Conservation (phyloP, 345 rosid species). For the Acer yangbiense region DNA sequence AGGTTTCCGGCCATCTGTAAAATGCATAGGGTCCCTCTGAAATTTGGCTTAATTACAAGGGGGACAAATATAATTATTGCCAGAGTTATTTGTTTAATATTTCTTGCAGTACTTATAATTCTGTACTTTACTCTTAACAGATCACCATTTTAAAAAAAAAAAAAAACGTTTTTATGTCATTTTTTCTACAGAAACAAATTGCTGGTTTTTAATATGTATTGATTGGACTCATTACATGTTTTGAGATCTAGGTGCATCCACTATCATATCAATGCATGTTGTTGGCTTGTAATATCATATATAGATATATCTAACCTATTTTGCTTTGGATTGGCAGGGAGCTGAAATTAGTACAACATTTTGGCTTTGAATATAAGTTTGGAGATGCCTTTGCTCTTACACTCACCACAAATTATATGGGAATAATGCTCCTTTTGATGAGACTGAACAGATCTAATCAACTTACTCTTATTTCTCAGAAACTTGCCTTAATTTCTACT, state of each 20-base stretch:
- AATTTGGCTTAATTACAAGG: no score
- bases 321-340: not conserved
- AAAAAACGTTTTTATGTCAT: no score
- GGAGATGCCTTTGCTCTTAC: not conserved
- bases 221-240: no score
- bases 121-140: no score
- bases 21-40: no score
- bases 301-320: not conserved
- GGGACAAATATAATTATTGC: no score
- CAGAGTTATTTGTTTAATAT: no score
- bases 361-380: not conserved
- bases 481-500: conserved; percentile 13
- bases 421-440: conserved; percentile 1
- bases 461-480: conserved; percentile 4
- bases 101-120: no score
- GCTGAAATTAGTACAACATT: not conserved
- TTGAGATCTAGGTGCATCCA: not conserved
- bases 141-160: no score
- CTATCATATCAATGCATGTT: not conserved
- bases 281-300: not conserved
- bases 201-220: no score
- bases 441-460: conserved; percentile 3
- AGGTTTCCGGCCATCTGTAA: no score
- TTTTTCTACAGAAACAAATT: no score
- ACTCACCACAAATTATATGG: not conserved